Percentiles rank a stretch among this genome's conserved stretches.
Conservation (phyloP, 148 eudicot species). For the Arctostaphylos glauca region DNA sequence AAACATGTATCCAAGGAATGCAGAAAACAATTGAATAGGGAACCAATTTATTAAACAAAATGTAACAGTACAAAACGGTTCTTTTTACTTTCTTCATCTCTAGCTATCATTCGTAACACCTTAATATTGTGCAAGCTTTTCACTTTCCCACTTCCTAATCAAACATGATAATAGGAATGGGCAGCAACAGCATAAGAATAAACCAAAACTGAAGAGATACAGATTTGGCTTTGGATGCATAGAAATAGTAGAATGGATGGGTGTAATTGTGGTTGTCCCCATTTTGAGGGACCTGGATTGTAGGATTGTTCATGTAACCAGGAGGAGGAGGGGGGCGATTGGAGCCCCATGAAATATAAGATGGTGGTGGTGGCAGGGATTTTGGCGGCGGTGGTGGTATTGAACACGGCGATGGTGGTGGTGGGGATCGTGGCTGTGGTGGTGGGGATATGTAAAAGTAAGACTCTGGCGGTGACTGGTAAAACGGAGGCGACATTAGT, state of each 20-base stretch:
- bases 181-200: background rate
- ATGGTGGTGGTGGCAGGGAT: slow-evolving; percentile 23
- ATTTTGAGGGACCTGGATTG: slow-evolving; percentile 32
- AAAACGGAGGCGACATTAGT: slow-evolving; percentile 17
- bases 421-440: slow-evolving; percentile 15
- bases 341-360: slow-evolving; percentile 22
- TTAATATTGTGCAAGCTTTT: background rate
- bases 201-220: background rate
- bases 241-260: slow-evolving; percentile 77
- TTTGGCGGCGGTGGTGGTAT: slow-evolving; percentile 22
- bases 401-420: slow-evolving; percentile 17
- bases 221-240: slow-evolving; percentile 41
- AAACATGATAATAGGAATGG: slow-evolving; percentile 6
- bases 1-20: background rate
- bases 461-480: slow-evolving; percentile 16
- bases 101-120: slow-evolving; percentile 2
- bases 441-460: slow-evolving; percentile 16
- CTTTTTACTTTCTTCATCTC: background rate
- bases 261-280: slow-evolving; percentile 34
- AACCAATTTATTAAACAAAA: background rate
- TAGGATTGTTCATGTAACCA: slow-evolving; percentile 32
- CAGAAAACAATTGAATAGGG: background rate
- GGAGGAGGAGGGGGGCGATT: slow-evolving; percentile 35
- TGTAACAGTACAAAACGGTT: background rate
- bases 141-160: background rate